Evolutionary conservation across 1,284 basidiomycete species (phyloP), one percentile per base, ranked within the genome.

Genomic region (Boletus smithii): DNA sequence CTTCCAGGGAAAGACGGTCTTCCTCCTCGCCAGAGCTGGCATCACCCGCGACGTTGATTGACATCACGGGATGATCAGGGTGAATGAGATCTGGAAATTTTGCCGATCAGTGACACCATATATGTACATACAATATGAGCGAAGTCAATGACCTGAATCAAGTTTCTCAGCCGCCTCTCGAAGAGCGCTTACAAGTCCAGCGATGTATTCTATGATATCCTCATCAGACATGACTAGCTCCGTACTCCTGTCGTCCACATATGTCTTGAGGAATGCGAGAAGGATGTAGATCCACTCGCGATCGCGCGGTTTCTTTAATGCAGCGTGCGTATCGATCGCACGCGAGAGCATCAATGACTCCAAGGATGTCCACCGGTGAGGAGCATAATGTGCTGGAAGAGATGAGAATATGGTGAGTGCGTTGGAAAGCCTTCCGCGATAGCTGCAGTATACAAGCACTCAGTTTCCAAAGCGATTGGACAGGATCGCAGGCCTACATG

Each of bases 371-470:
- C 91, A 94, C 55, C 75, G 75, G 63, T 81, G 82, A 4, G 85
- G 85, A 0, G 83, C 80, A 66, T 93, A 93, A 61, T 91, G 88
- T 3, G 84, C 85, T 1, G 91, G 88, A 18, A 94, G 73, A 3
- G 85, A 87, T 2, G 80, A 76, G 59, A 81, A 93, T 34, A 85
- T 81, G 29, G 79, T 73, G 16, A 88, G 72, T 3, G 90, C 88
- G 13, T 72, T 73, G 4, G 71, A 62, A 30, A 84, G 68, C 8
- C 80, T 80, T 30, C 75, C 77, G 35, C 88, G 84, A 63, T 85
- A 78, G 14, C 88, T 93, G 60, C 5, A 45, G 53, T 22, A 40
- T 24, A 31, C 48, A 51, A 46, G 7, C 48, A 37, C 32, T 62
- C 20, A 53, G 43, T 50, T 34, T 45, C 18, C 44, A 7, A 52